phyloP scores from a whole-genome alignment of 805 yeast genomes.

The Vanderwaltozyma verrucispora region DNA sequence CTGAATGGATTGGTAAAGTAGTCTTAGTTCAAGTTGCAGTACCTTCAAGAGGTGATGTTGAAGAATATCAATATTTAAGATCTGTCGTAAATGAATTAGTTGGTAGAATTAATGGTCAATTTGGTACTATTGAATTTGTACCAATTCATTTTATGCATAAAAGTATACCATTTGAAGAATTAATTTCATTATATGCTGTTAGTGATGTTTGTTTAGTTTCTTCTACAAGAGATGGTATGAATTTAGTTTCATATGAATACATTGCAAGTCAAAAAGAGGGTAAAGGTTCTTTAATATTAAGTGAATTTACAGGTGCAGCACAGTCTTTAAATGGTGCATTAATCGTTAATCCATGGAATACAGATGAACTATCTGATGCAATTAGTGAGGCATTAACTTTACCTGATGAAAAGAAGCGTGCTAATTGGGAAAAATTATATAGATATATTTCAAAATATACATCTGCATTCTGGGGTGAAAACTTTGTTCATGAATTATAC shows the following conservation, averaged over 20 bases:
- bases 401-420: slow-evolving; percentile 66
- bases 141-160: slow-evolving; percentile 97
- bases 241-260: slow-evolving; percentile 89
- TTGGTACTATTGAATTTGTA: slow-evolving; percentile 94
- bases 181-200: slow-evolving; percentile 74
- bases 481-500: slow-evolving; percentile 77
- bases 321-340: slow-evolving; percentile 91
- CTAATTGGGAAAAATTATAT: slow-evolving; percentile 77
- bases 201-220: slow-evolving; percentile 89
- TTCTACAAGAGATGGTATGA: slow-evolving; percentile 98
- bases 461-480: slow-evolving; percentile 95
- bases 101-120: slow-evolving; percentile 91
- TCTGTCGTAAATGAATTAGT: slow-evolving; percentile 94
- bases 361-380: slow-evolving; percentile 82
- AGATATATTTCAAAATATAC: slow-evolving; percentile 87
- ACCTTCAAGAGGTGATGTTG: slow-evolving; percentile 96
- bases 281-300: slow-evolving; percentile 76
- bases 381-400: slow-evolving; percentile 79
- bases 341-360: slow-evolving; percentile 97
- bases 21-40: slow-evolving; percentile 94
- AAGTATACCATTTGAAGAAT: slow-evolving; percentile 81
- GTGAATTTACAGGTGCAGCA: slow-evolving; percentile 99
- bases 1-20: slow-evolving; percentile 97
- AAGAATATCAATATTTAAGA: slow-evolving; percentile 88
- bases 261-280: slow-evolving; percentile 87